Evolutionary conservation across 2,329 filamentous ascomycete species (phyloP).

Genomic region (Aspergillus japonicus): DNA sequence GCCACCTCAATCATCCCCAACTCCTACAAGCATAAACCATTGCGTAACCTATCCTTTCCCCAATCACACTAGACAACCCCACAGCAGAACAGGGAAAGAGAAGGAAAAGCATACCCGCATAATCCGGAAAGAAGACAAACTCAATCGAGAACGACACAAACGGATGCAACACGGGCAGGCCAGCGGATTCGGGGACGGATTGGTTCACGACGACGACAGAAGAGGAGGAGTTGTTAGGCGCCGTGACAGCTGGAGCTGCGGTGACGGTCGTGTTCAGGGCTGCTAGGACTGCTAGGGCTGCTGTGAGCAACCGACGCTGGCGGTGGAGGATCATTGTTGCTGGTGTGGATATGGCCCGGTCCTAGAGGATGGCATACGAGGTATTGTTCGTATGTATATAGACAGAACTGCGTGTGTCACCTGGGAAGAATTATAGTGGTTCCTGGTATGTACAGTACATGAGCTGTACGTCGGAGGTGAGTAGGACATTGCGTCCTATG

Average conservation of each 20-base stretch:
- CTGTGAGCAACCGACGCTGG: not conserved
- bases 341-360: not conserved
- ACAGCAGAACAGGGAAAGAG: not conserved
- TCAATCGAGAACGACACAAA: constrained; percentile 6
- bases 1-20: too few species aligned
- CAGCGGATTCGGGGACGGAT: not conserved
- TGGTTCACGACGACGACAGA: not conserved
- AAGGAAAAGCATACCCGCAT: not conserved
- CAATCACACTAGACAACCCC: not conserved
- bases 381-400: too few species aligned
- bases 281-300: not conserved
- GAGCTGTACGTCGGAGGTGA: not conserved
- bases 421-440: too few species aligned
- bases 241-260: not conserved
- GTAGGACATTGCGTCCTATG: too few species aligned
- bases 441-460: too few species aligned
- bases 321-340: not conserved
- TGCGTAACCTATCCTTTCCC: too few species aligned
- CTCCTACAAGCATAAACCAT: too few species aligned
- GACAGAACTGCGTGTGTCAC: too few species aligned
- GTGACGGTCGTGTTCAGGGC: not conserved
- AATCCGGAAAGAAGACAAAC: constrained; percentile 6
- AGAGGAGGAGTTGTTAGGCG: too few species aligned
- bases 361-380: too few species aligned
- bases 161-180: constrained; percentile 1